phyloP scores from a whole-genome alignment of 2,329 filamentous ascomycete species.

The Aciculosporium take region DNA sequence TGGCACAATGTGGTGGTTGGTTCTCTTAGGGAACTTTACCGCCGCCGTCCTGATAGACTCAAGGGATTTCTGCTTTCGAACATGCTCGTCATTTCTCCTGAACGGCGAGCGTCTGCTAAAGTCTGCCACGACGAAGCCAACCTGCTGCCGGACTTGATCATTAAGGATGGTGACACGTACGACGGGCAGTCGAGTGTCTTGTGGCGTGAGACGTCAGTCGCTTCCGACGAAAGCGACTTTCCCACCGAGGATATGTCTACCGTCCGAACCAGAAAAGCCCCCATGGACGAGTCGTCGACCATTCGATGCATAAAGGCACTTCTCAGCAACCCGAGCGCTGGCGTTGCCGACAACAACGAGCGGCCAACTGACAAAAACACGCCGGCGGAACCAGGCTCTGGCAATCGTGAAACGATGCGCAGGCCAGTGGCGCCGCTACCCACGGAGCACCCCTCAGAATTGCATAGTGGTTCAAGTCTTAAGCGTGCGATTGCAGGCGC shows the following conservation, averaged over 20 bases:
- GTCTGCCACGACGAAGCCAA: neutral
- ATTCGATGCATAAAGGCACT: neutral
- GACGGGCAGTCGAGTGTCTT: conserved; percentile 3
- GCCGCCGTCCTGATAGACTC: neutral
- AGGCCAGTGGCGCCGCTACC: conserved; percentile 3
- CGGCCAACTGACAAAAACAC: conserved; percentile 1
- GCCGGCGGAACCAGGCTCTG: neutral
- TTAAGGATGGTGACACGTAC: neutral
- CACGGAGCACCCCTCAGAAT: neutral
- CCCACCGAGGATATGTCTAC: no score
- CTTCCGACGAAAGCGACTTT: neutral
- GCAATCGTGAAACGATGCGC: neutral
- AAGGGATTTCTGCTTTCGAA: conserved; percentile 1
- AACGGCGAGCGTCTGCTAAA: neutral
- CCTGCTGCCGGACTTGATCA: conserved; percentile 1
- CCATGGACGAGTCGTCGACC: conserved; percentile 1
- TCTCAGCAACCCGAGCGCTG: neutral
- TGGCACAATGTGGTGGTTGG: conserved; percentile 3
- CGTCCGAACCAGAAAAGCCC: no score
- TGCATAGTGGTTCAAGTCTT: neutral
- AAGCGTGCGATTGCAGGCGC: neutral
- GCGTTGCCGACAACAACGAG: neutral
- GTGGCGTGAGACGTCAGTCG: neutral
- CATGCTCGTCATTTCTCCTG: conserved; percentile 2
- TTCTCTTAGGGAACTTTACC: conserved; percentile 1